Evolutionary conservation across 176 grass and related monocot genomes (phyloP).

Genomic region (Microstegium vimineum): DNA sequence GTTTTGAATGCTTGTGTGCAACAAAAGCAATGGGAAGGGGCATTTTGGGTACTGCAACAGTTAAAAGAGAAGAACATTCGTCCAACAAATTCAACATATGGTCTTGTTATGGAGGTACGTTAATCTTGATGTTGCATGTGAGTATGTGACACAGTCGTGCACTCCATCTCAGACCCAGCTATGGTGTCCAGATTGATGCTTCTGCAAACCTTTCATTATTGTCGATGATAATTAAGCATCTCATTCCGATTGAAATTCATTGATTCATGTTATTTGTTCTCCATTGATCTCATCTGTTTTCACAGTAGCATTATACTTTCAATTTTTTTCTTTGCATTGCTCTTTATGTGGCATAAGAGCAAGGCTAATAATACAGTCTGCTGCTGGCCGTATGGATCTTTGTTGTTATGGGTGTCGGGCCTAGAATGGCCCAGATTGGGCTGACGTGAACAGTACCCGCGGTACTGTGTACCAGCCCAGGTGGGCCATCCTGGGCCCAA

Average conservation of each 20-base stretch:
- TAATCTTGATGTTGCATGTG: slow-evolving; percentile 1
- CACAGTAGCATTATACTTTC: slow-evolving; percentile 3
- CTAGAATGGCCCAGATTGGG: too few species aligned
- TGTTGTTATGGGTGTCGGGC: too few species aligned
- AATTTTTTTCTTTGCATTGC: neutral
- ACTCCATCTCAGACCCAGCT: neutral
- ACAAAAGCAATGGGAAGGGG: slow-evolving; percentile 96
- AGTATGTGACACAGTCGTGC: neutral
- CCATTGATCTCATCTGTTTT: neutral
- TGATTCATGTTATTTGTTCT: neutral
- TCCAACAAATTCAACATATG: slow-evolving; percentile 93
- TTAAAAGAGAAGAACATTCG: slow-evolving; percentile 73
- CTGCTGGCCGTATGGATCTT: too few species aligned
- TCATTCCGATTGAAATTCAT: neutral
- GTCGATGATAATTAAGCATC: neutral
- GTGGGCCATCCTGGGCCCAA: too few species aligned
- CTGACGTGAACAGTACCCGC: too few species aligned
- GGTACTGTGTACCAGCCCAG: too few species aligned
- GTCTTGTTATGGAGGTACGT: slow-evolving; percentile 87
- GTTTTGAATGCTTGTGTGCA: slow-evolving; percentile 94
- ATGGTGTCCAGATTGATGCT: neutral
- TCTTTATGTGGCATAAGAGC: slow-evolving; percentile 16
- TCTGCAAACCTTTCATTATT: slow-evolving; percentile 13
- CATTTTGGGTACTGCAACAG: slow-evolving; percentile 96
- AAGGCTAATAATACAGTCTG: too few species aligned